phyloP scores from a whole-genome alignment of 768 basidiomycete species.

The Bullera alba region DNA sequence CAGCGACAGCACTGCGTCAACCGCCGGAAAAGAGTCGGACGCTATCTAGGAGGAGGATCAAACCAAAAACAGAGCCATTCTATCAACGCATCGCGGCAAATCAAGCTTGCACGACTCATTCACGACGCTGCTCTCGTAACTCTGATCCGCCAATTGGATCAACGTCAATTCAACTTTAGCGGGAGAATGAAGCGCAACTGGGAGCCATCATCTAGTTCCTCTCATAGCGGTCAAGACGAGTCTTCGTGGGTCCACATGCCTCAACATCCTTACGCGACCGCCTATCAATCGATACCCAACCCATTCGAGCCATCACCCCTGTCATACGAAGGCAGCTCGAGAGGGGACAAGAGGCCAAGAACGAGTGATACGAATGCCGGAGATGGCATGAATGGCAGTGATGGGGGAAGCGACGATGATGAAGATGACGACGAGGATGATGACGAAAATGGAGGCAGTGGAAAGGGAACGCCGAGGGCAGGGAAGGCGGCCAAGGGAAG shows the following conservation, averaged over 20 bases:
- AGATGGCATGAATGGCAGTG: conserved; percentile 12
- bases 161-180: no score
- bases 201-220: conserved; percentile 9
- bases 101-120: not conserved
- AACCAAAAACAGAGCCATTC: no score
- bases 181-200: conserved; percentile 25
- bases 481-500: conserved; percentile 8
- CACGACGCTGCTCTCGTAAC: not conserved
- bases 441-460: conserved; percentile 25
- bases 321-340: conserved; percentile 7
- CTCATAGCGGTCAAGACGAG: conserved; percentile 7
- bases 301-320: conserved; percentile 24
- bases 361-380: conserved; percentile 6
- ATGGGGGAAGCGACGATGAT: conserved; percentile 26
- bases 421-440: conserved; percentile 38
- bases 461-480: conserved; percentile 15
- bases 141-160: not conserved
- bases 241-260: conserved; percentile 19
- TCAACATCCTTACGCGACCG: conserved; percentile 35
- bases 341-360: conserved; percentile 17
- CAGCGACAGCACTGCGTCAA: no score
- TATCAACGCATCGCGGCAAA: no score
- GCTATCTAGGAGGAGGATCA: no score
- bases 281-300: conserved; percentile 25
- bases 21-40: no score